Base-by-base conservation (phyloP, 768 basidiomycete species). In the Russula ochroleuca region DNA sequence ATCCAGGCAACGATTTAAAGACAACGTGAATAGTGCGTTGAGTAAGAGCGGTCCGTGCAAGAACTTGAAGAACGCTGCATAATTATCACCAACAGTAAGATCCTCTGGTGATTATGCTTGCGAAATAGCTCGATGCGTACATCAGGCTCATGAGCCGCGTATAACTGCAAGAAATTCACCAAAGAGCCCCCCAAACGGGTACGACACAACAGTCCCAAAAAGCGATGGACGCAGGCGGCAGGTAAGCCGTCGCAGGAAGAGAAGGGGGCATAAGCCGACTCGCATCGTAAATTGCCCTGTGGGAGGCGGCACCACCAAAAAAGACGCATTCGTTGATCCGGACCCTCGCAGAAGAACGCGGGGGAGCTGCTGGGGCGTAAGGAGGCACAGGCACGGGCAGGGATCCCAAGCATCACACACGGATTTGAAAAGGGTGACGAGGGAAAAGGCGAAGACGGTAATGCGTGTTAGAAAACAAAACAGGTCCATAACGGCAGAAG, bases 1-100 rank as follows among this genome's bases (percentile, higher is more conserved):
- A 75, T 90, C 89, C 71, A 90, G 74, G 87, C 87, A 90, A 63
- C 89, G 80, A 73, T 89, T 89, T 67, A 91, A 75, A 71, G 81
- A 85, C 58, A 91, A 77, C 8, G 90, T 79, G 45, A 90, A 75
- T 62, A 90, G 75, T 5, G 81, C 79, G 70, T 89, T 82, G 23
- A 86, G 78, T 67, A 90, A 73, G 59, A 90, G 82, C 41, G 75
- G 70, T 64, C 83, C 83, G 54, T 86, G 78, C 49, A 77, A 78
- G 73, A 90, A 90, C 54, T 75, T 80, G 74, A 88, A 90, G 61
- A 90, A 70, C 63, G 81, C 76, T 10, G 82, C 88, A 70, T 87
- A 82, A 37, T 83, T 80, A 51, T 82, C 82, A 1, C 89, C 88
- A 41, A 88, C 80, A 1, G n/a, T 78, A 80, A 2, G 86, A 85